phyloP scores from a whole-genome alignment of 108 stramenopile species.

The Cyclostephanos invisitatus region DNA sequence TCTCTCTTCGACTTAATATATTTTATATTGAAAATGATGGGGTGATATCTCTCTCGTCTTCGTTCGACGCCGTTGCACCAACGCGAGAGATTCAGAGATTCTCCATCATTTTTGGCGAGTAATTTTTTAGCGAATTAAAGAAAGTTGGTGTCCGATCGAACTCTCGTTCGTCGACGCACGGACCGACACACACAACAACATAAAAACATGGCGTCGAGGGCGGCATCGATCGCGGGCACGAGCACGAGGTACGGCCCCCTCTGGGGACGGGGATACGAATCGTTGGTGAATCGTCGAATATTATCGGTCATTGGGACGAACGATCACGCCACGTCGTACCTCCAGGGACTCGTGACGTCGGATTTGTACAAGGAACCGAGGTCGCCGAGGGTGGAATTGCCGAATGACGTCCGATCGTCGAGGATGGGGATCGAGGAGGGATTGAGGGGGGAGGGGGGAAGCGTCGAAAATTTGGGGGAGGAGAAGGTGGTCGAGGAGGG shows the following conservation, averaged over 20 bases:
- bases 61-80: too few relatives aligned
- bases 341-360: constrained; percentile 80
- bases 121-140: too few relatives aligned
- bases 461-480: not conserved
- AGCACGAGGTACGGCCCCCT: constrained; percentile 64
- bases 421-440: not conserved
- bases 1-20: too few relatives aligned
- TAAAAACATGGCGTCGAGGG: constrained; percentile 32
- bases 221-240: constrained; percentile 18
- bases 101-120: too few relatives aligned
- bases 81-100: too few relatives aligned
- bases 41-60: too few relatives aligned
- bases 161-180: too few relatives aligned
- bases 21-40: too few relatives aligned
- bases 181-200: too few relatives aligned
- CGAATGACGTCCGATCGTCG: not conserved
- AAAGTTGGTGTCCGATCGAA: too few relatives aligned
- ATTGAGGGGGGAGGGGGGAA: constrained; percentile 7
- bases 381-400: constrained; percentile 55
- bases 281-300: constrained; percentile 66
- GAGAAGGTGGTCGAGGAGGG: constrained; percentile 2
- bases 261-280: constrained; percentile 85
- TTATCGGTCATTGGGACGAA: constrained; percentile 70
- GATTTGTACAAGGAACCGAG: constrained; percentile 60
- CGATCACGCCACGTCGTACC: constrained; percentile 64